phyloP scores from a whole-genome alignment of 164 flowering plant genomes.

The Taxillus chinensis region DNA sequence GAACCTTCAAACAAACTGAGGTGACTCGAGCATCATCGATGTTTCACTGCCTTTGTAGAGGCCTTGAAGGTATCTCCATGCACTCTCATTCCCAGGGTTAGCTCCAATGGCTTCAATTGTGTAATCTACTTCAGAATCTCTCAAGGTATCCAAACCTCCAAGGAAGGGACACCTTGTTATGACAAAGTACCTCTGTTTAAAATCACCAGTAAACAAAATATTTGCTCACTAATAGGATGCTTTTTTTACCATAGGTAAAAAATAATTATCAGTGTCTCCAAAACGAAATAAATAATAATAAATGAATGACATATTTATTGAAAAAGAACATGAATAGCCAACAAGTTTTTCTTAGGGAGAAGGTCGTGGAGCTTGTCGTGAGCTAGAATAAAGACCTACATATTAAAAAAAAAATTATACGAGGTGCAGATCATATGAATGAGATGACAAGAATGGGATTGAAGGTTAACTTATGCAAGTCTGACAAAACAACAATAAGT shows the following conservation, averaged over 20 bases:
- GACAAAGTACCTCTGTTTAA: slow-evolving; percentile 73
- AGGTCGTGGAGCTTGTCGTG: too few species aligned
- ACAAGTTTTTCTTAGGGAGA: too few species aligned
- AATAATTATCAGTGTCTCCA: not conserved
- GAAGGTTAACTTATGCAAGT: too few species aligned
- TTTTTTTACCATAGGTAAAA: not conserved
- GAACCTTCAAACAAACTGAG: slow-evolving; percentile 50
- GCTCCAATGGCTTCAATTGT: slow-evolving; percentile 54
- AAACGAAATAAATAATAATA: too few species aligned
- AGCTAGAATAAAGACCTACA: too few species aligned
- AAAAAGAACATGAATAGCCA: too few species aligned
- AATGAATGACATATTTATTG: not conserved
- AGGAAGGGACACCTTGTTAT: slow-evolving; percentile 66
- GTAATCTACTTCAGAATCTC: slow-evolving; percentile 70
- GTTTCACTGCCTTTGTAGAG: slow-evolving; percentile 54
- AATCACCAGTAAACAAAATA: not conserved
- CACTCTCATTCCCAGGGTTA: slow-evolving; percentile 84
- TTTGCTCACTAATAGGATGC: not conserved
- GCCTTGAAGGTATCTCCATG: slow-evolving; percentile 93
- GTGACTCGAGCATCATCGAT: slow-evolving; percentile 40
- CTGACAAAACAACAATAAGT: too few species aligned
- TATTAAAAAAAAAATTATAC: too few species aligned
- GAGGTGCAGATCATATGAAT: too few species aligned
- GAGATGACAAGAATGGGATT: too few species aligned
- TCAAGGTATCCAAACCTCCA: slow-evolving; percentile 70